These are phyloP conservation scores for Tetrahymena borealis DNA, from an alignment of 73 alveolate species.

Conservation along the genomic window DNA sequence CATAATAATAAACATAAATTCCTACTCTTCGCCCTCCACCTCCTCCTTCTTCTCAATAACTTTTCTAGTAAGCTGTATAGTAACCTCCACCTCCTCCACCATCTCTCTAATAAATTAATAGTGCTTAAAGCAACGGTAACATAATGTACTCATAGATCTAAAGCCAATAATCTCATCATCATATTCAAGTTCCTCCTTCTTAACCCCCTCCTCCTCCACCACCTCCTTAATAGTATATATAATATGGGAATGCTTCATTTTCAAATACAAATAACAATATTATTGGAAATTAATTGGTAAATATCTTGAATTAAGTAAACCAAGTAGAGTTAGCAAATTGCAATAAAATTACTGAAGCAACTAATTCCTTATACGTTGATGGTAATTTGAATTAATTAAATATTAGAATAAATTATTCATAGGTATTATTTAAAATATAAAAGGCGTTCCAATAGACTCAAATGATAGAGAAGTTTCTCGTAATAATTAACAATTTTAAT, in stretches of 20 bases:
- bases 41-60: too few relatives aligned
- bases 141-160: background rate
- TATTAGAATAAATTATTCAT: background rate
- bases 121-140: background rate
- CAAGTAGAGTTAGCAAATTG: background rate
- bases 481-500: background rate
- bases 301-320: background rate
- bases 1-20: background rate
- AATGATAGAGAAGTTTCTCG: background rate
- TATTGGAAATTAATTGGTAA: background rate
- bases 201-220: background rate
- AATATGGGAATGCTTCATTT: background rate
- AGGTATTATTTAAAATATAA: background rate
- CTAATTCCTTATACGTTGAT: background rate
- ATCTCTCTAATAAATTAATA: background rate
- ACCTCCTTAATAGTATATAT: background rate
- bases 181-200: background rate
- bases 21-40: background rate
- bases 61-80: background rate
- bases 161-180: background rate
- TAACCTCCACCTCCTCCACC: background rate
- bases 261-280: background rate
- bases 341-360: background rate
- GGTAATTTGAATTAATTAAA: background rate
- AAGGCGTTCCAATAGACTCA: background rate